Conservation (phyloP, 129 eudicot genomes). For the Flaveria brownii region DNA sequence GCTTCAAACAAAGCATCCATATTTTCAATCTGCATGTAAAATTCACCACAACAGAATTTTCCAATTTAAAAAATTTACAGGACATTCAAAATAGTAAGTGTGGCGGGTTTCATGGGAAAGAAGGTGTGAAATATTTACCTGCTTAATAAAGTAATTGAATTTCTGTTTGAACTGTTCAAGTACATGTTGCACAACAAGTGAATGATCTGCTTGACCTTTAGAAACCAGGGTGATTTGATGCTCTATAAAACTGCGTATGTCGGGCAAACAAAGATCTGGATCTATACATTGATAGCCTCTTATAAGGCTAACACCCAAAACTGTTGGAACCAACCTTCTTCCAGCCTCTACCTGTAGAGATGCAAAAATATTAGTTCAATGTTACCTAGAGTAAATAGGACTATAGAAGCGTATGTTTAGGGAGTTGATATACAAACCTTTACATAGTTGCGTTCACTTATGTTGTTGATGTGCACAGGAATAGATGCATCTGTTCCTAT, state of each 20-base stretch:
- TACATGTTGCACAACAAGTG: conserved; percentile 72
- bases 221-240: conserved; percentile 86
- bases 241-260: conserved; percentile 87
- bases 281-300: conserved; percentile 94
- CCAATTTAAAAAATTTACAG: not conserved
- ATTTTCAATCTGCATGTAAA: conserved; percentile 64
- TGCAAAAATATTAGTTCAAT: not conserved
- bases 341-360: conserved; percentile 81
- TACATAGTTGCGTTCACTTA: conserved; percentile 93
- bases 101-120: not conserved
- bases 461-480: conserved; percentile 91
- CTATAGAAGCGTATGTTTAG: not conserved
- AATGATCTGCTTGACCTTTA: conserved; percentile 86
- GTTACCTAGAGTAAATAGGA: conserved; percentile 11
- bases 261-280: conserved; percentile 95
- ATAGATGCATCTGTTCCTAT: conserved; percentile 97
- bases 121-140: conserved; percentile 42
- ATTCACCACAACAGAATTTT: not conserved
- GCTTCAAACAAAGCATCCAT: conserved; percentile 99
- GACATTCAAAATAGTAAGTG: not conserved
- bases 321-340: conserved; percentile 83
- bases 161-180: conserved; percentile 81
- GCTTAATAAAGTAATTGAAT: conserved; percentile 71
- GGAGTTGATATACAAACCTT: conserved; percentile 50
- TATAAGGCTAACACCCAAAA: conserved; percentile 75